Conservation (phyloP, 192 early-diverging fungal species). For the Podila clonocystis region DNA sequence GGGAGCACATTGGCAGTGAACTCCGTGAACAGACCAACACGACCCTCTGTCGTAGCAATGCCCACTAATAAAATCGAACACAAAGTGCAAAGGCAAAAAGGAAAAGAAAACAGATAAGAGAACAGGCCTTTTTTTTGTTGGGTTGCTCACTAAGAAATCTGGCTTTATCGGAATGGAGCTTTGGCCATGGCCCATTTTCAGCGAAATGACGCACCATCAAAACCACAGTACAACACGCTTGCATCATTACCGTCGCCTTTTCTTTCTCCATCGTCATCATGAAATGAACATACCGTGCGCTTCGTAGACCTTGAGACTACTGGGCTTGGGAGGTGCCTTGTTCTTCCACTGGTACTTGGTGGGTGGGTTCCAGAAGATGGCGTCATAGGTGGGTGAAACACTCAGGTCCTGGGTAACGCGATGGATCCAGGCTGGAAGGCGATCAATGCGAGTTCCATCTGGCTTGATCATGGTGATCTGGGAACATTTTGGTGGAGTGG, state of each 20-base stretch:
- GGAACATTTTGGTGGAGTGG: neutral
- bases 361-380: constrained; percentile 95
- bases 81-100: neutral
- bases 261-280: neutral
- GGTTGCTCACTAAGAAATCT: neutral
- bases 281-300: constrained; percentile 75
- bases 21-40: constrained; percentile 89
- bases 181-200: too few species aligned
- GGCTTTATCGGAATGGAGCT: neutral
- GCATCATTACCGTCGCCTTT: neutral
- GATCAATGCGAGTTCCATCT: constrained; percentile 78
- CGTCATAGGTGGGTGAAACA: constrained; percentile 85
- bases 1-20: constrained; percentile 89
- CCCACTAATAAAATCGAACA: constrained; percentile 68
- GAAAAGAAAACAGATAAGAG: neutral
- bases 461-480: constrained; percentile 78
- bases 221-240: neutral
- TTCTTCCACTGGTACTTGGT: constrained; percentile 82
- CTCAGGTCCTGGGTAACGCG: constrained; percentile 87
- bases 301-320: constrained; percentile 87
- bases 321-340: constrained; percentile 71
- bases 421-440: constrained; percentile 89
- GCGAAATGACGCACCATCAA: too few species aligned
- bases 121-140: neutral
- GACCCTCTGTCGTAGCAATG: constrained; percentile 86